A percentile compares a stretch with the other conserved stretches of the same genome.
Conservation (phyloP, 805 yeast species). For the Saccharomycopsis sp. region DNA sequence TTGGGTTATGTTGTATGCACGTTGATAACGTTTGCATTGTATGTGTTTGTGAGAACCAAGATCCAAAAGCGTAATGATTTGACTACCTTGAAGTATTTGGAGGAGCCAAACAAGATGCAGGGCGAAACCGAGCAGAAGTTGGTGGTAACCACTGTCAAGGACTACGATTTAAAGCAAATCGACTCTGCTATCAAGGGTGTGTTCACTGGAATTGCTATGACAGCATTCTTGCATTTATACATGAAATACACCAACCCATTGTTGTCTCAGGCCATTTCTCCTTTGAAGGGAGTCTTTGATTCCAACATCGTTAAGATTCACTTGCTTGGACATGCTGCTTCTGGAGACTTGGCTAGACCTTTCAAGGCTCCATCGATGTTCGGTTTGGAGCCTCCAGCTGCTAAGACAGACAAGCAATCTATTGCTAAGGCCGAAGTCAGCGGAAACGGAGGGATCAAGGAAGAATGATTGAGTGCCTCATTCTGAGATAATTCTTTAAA, state of each 20-base stretch:
- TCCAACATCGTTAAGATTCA: slow-evolving; percentile 88
- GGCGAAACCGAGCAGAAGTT: slow-evolving; percentile 69
- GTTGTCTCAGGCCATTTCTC: slow-evolving; percentile 87
- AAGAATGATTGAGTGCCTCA: slow-evolving; percentile 60
- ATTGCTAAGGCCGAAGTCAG: slow-evolving; percentile 78
- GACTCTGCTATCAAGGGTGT: slow-evolving; percentile 73
- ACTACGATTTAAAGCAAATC: slow-evolving; percentile 87
- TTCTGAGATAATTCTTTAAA: too few species aligned
- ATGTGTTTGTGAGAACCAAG: slow-evolving; percentile 52
- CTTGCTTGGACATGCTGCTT: slow-evolving; percentile 71
- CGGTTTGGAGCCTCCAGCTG: slow-evolving; percentile 43
- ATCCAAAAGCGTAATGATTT: slow-evolving; percentile 77
- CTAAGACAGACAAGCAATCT: slow-evolving; percentile 81
- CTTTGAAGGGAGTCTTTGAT: slow-evolving; percentile 86
- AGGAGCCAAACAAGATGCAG: slow-evolving; percentile 72
- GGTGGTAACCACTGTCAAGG: slow-evolving; percentile 87
- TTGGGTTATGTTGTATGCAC: slow-evolving; percentile 64
- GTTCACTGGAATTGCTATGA: slow-evolving; percentile 88
- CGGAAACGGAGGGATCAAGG: slow-evolving; percentile 85
- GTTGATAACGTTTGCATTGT: slow-evolving; percentile 54
- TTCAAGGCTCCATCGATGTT: slow-evolving; percentile 83
- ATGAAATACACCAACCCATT: slow-evolving; percentile 97
- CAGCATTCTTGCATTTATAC: slow-evolving; percentile 97
- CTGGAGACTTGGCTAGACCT: slow-evolving; percentile 93
- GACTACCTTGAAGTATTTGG: slow-evolving; percentile 85